These are phyloP conservation scores for Pinus tabuliformis DNA, from an alignment of 75 land plant genomes.

Conservation along the genomic window DNA sequence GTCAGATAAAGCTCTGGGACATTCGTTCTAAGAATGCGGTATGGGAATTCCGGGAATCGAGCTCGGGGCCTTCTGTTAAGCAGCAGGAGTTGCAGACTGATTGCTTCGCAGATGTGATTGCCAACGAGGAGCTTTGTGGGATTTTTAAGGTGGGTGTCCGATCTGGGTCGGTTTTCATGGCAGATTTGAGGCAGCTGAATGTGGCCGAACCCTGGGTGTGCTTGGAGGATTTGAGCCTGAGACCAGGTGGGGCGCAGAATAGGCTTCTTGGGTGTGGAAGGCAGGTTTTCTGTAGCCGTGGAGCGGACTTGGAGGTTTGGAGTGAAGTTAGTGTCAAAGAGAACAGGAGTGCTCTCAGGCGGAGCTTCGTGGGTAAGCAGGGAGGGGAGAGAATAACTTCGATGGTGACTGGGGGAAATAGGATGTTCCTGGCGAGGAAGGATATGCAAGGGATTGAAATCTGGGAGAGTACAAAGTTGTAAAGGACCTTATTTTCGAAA, in stretches of 20 bases:
- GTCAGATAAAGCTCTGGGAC: conserved; percentile 73
- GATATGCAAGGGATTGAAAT: conserved; percentile 80
- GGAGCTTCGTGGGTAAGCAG: conserved; percentile 65
- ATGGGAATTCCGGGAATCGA: conserved; percentile 37
- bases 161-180: conserved; percentile 71
- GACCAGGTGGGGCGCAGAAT: conserved; percentile 25
- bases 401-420: conserved; percentile 74
- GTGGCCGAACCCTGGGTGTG: conserved; percentile 72
- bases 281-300: conserved; percentile 71
- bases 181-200: conserved; percentile 71
- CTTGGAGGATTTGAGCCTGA: conserved; percentile 46
- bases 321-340: conserved; percentile 30
- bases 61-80: neutral
- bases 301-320: conserved; percentile 76
- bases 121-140: conserved; percentile 32
- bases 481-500: no score
- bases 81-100: conserved; percentile 18
- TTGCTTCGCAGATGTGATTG: conserved; percentile 68
- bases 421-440: conserved; percentile 75
- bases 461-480: conserved; percentile 59
- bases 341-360: conserved; percentile 35
- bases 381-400: conserved; percentile 41
- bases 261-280: conserved; percentile 34
- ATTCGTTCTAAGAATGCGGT: conserved; percentile 38
- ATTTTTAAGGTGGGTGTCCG: conserved; percentile 74